phyloP scores from a whole-genome alignment of 106 monocot species.

The Alisma plantagoaquatica region DNA sequence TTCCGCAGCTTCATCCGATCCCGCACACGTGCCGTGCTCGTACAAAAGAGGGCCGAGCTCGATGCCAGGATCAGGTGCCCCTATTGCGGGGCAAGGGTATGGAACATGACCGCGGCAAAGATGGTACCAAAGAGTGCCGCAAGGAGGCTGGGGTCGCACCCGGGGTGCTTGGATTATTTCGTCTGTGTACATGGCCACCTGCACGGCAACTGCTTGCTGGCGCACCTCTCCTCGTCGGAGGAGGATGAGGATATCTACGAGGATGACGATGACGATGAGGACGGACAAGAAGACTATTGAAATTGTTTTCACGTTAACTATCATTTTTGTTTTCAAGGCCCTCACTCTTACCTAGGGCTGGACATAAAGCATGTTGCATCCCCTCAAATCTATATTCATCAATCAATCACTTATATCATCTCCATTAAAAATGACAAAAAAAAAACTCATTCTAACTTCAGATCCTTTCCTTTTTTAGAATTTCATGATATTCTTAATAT shows the following conservation, averaged over 20 bases:
- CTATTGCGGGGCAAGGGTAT: constrained; percentile 64
- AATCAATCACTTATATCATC: too few species aligned
- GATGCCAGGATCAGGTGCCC: constrained; percentile 52
- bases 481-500: too few species aligned
- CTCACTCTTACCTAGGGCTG: too few species aligned
- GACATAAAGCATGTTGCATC: too few species aligned
- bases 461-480: too few species aligned
- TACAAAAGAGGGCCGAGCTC: constrained; percentile 34
- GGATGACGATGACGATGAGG: constrained; percentile 8
- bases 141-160: constrained; percentile 34
- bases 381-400: too few species aligned
- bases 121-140: constrained; percentile 48
- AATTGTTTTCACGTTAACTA: too few species aligned
- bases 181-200: constrained; percentile 76
- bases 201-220: constrained; percentile 70
- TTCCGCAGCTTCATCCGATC: constrained; percentile 63
- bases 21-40: constrained; percentile 36
- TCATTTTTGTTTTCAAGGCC: too few species aligned
- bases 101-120: constrained; percentile 65
- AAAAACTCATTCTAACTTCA: too few species aligned
- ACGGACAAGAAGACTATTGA: too few species aligned
- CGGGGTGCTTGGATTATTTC: constrained; percentile 51
- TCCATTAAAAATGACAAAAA: too few species aligned
- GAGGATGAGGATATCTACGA: constrained; percentile 10
- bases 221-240: constrained; percentile 40